Percentiles rank a stretch among this genome's conserved stretches.
Conservation (phyloP, 2,329 filamentous ascomycete species). For the Pseudocercospora macadamiae region DNA sequence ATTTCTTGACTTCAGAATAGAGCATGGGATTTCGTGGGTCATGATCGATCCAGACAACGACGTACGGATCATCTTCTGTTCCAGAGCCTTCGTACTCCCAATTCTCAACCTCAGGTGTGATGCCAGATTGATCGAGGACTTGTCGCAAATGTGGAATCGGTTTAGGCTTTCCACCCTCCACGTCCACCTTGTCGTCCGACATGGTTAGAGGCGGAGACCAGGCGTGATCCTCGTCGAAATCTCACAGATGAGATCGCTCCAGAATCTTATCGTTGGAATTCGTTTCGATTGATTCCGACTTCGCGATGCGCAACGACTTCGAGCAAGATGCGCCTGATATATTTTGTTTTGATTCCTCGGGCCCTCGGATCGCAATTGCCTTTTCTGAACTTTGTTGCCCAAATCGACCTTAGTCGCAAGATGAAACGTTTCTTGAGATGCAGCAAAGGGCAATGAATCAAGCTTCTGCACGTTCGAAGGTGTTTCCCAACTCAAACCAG, state of each 20-base stretch:
- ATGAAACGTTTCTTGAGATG: neutral
- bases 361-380: neutral
- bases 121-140: slow-evolving; percentile 38
- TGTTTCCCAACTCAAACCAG: neutral
- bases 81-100: slow-evolving; percentile 49
- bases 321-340: neutral
- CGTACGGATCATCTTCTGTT: slow-evolving; percentile 67
- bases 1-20: slow-evolving; percentile 63
- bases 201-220: slow-evolving; percentile 13
- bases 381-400: neutral
- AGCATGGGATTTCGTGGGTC: slow-evolving; percentile 70
- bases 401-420: neutral
- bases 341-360: neutral
- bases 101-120: slow-evolving; percentile 40
- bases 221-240: neutral
- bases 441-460: neutral
- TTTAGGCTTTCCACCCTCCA: slow-evolving; percentile 34
- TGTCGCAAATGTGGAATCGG: slow-evolving; percentile 36
- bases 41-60: slow-evolving; percentile 67
- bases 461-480: neutral
- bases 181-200: slow-evolving; percentile 33
- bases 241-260: neutral
- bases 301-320: neutral
- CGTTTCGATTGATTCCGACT: neutral
- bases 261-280: neutral